Base-by-base conservation (phyloP, 306 rosid species). In the Dalbergia cultrata region DNA sequence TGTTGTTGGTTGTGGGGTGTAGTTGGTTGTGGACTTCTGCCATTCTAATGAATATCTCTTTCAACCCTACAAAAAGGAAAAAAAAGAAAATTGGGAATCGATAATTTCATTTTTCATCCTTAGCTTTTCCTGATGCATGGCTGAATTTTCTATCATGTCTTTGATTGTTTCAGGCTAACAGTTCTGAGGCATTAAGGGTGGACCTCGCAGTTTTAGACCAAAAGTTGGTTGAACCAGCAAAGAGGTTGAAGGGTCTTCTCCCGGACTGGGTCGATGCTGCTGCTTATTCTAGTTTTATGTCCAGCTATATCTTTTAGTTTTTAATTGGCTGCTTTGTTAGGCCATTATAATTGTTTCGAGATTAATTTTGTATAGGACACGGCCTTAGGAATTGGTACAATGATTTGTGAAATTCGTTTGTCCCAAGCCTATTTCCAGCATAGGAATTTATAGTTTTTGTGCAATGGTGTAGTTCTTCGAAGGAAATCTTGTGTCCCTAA, bases 121-220 rank as follows among this genome's bases (percentile, higher is more conserved):
- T 26, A 2, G 31, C 31, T 26, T 26, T 26, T 18, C 18, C 14
- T 52, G 17, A 52, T 52, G 58, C 58, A 52, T 14, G 17, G 18
- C 19, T 70, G 47, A 81, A 47, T 6, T 58, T 53, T 31, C 39
- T 50, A 18, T 56, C 79, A 78, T 34, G 43, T 53, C 35, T 14
- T 61, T 77, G 59, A 22, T 37, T 13, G 2, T 2, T 72, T 77
- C 92, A 95, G 99, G 94, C 96, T 21, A 89, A 77, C 81, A 86
- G 84, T 75, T 72, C 84, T 16, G 92, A 90, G 80, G 89, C 82
- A 50, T 87, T 95, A 74, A 91, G 89, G 74, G 94, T 95, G 75
- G 91, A 95, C 49, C 88, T 93, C 6, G 87, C 94, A 12, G 99
- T 95, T n/a, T 45, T 95, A 72, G 98, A 93, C 80, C 99, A 95